phyloP scores from a whole-genome alignment of 169 alveolate genomes.

The Plasmodium billcollinsi region DNA sequence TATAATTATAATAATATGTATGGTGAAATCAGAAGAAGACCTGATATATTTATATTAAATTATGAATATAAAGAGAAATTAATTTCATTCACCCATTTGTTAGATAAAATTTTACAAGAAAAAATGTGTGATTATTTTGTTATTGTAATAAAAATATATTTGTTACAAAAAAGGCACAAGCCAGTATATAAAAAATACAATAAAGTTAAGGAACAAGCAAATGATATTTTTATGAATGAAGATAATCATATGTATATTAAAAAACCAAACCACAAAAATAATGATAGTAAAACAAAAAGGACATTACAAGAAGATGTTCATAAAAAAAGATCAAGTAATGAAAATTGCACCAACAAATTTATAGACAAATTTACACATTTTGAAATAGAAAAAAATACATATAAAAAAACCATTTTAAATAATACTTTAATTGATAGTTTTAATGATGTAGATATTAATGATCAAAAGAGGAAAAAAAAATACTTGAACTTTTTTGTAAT shows the following conservation, averaged over 20 bases:
- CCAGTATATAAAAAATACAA: slow-evolving; percentile 43
- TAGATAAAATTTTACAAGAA: slow-evolving; percentile 19
- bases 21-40: too few species aligned
- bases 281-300: not conserved
- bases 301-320: not conserved
- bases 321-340: not conserved
- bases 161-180: not conserved
- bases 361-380: not conserved
- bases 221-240: not conserved
- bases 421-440: slow-evolving; percentile 68
- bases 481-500: slow-evolving; percentile 59
- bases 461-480: slow-evolving; percentile 40
- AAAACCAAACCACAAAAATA: not conserved
- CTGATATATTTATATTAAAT: not conserved
- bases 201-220: slow-evolving; percentile 2
- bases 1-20: too few species aligned
- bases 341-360: not conserved
- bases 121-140: slow-evolving; percentile 13
- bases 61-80: not conserved
- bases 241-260: not conserved
- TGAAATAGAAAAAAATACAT: not conserved
- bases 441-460: slow-evolving; percentile 48
- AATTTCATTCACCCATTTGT: slow-evolving; percentile 6
- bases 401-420: slow-evolving; percentile 15
- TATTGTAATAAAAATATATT: not conserved